Conservation (phyloP, 306 rosid genomes). For the Corylus heterophylla region DNA sequence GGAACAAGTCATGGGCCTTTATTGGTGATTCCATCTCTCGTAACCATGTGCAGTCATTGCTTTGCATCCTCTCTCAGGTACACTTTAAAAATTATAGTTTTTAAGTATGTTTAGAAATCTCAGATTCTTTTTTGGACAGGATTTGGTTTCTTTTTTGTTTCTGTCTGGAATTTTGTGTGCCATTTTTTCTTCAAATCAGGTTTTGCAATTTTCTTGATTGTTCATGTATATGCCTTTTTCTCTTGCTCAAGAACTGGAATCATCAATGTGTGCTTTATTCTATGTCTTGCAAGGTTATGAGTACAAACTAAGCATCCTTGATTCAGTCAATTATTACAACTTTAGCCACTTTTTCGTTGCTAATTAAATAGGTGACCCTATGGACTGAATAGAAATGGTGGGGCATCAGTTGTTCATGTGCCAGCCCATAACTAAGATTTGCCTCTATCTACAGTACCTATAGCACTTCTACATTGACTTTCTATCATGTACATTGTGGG, state of each 20-base stretch:
- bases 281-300: neutral
- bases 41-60: conserved; percentile 77
- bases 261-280: neutral
- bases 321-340: neutral
- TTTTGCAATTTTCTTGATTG: neutral
- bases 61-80: conserved; percentile 85
- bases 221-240: neutral
- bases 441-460: neutral
- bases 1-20: conserved; percentile 65
- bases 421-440: neutral
- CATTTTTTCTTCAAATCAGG: neutral
- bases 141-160: neutral
- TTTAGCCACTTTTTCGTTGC: neutral
- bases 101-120: neutral
- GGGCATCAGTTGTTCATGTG: neutral
- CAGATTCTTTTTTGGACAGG: neutral
- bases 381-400: neutral
- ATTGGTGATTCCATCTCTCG: conserved; percentile 85
- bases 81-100: neutral
- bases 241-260: neutral
- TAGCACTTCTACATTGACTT: neutral
- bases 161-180: neutral
- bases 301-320: neutral
- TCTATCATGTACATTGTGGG: neutral
- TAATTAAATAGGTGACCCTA: neutral